Evolutionary conservation across 1,284 basidiomycete species (phyloP).

Genomic region (Dichomitus squalens): DNA sequence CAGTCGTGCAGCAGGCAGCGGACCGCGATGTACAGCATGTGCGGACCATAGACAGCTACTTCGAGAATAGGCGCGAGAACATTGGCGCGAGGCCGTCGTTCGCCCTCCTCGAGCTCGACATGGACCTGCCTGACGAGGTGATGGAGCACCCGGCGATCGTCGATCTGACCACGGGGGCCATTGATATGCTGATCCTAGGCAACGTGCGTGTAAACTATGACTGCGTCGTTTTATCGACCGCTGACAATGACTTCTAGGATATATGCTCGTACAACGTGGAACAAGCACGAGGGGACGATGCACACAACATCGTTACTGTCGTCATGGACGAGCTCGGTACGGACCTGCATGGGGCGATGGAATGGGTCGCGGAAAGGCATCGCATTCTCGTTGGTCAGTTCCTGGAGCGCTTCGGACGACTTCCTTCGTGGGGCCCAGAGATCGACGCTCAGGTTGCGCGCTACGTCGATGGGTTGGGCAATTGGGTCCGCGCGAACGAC

Average conservation of each 20-base stretch:
- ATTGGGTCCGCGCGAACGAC: slow-evolving; percentile 14
- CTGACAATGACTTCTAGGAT: slow-evolving; percentile 22
- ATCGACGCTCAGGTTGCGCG: neutral
- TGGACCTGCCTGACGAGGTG: slow-evolving; percentile 39
- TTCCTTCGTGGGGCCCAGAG: slow-evolving; percentile 2
- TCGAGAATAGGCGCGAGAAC: slow-evolving; percentile 36
- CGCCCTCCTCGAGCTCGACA: slow-evolving; percentile 34
- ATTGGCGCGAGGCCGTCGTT: slow-evolving; percentile 36
- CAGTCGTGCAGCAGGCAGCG: slow-evolving; percentile 34
- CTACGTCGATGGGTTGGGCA: slow-evolving; percentile 5
- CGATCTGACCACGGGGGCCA: slow-evolving; percentile 24
- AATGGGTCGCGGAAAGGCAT: slow-evolving; percentile 5
- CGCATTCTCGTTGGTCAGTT: slow-evolving; percentile 3
- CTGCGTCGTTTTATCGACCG: neutral
- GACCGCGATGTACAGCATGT: slow-evolving; percentile 30
- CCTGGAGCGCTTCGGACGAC: slow-evolving; percentile 8
- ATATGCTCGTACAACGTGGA: slow-evolving; percentile 22
- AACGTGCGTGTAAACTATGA: slow-evolving; percentile 34
- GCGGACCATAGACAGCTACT: slow-evolving; percentile 35
- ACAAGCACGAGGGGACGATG: neutral
- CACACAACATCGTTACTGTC: slow-evolving; percentile 22
- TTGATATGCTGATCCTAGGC: slow-evolving; percentile 26
- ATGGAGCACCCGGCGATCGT: slow-evolving; percentile 36
- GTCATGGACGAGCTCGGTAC: slow-evolving; percentile 25
- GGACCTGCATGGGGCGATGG: neutral